Conservation (phyloP, 495 filamentous ascomycete genomes). For the Tetracladium marchalianum region DNA sequence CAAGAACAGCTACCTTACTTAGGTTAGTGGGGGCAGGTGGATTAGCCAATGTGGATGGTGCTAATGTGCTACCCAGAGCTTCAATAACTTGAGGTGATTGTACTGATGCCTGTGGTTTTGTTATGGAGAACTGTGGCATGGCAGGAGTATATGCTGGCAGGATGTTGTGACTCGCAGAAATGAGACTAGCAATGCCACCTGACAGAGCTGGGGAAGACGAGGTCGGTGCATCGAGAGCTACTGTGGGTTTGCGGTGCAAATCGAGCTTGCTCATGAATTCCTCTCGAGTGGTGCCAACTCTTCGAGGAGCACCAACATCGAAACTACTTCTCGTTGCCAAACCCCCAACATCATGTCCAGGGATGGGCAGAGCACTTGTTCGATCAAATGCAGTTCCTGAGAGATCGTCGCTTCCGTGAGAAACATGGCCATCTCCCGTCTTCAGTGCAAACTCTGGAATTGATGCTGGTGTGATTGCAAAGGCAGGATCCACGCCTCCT, state of each 20-base stretch:
- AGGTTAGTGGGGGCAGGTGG: slow-evolving; percentile 81
- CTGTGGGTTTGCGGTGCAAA: slow-evolving; percentile 68
- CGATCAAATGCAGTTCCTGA: slow-evolving; percentile 41
- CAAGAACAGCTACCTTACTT: slow-evolving; percentile 75
- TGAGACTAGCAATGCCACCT: slow-evolving; percentile 78
- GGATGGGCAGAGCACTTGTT: slow-evolving; percentile 54
- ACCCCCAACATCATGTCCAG: slow-evolving; percentile 43
- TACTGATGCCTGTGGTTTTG: slow-evolving; percentile 7
- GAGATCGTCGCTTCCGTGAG: slow-evolving; percentile 44
- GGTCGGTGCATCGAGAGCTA: slow-evolving; percentile 7
- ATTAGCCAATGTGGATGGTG: slow-evolving; percentile 73
- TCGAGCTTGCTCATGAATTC: slow-evolving; percentile 88
- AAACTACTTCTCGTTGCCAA: slow-evolving; percentile 55
- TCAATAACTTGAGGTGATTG: slow-evolving; percentile 4
- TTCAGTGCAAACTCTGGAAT: slow-evolving; percentile 85
- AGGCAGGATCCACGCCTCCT: slow-evolving; percentile 69
- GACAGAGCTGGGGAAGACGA: slow-evolving; percentile 18
- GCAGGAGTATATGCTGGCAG: slow-evolving; percentile 45
- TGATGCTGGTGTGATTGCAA: slow-evolving; percentile 80
- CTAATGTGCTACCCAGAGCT: slow-evolving; percentile 46
- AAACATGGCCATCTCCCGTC: slow-evolving; percentile 54
- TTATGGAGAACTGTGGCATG: slow-evolving; percentile 15
- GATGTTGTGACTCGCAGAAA: slow-evolving; percentile 75
- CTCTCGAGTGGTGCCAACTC: slow-evolving; percentile 39
- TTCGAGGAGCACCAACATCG: slow-evolving; percentile 49